Percentiles rank a stretch among this genome's conserved stretches.
These are phyloP conservation scores for Tricholoma flavovirens DNA, from an alignment of 768 basidiomycete genomes.

Conservation along the genomic window DNA sequence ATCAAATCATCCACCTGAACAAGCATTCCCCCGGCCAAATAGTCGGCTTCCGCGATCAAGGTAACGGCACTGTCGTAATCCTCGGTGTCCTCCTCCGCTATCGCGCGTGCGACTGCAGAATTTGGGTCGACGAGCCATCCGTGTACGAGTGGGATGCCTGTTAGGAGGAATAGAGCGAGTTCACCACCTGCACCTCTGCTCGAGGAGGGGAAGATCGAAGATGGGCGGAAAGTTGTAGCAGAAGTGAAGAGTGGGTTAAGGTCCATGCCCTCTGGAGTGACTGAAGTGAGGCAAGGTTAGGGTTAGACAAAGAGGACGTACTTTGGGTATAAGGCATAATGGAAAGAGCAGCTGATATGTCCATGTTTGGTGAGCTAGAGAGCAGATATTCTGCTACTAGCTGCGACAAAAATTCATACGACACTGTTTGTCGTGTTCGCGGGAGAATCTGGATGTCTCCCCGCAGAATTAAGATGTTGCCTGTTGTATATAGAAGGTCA, in stretches of 20 bases:
- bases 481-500: constrained; percentile 30
- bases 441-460: constrained; percentile 74
- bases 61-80: constrained; percentile 76
- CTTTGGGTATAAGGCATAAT: constrained; percentile 76
- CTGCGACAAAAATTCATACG: constrained; percentile 81
- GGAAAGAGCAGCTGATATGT: constrained; percentile 66
- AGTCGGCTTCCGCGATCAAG: constrained; percentile 75
- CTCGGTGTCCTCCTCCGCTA: constrained; percentile 37
- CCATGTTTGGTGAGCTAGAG: constrained; percentile 47
- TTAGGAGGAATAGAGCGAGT: constrained; percentile 79
- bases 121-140: constrained; percentile 84
- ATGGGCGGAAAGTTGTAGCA: constrained; percentile 61
- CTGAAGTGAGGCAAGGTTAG: not conserved
- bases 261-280: constrained; percentile 78
- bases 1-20: constrained; percentile 34
- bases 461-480: constrained; percentile 87
- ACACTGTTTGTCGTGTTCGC: constrained; percentile 57
- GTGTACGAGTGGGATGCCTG: constrained; percentile 76
- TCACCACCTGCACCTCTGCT: constrained; percentile 50
- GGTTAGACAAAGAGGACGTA: constrained; percentile 27
- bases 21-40: constrained; percentile 58
- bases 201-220: constrained; percentile 22
- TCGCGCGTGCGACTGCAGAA: constrained; percentile 49
- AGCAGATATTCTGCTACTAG: constrained; percentile 82
- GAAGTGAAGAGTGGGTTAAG: constrained; percentile 81